phyloP scores from a whole-genome alignment of 768 basidiomycete genomes.

The Rhizopogon vinicolor region DNA sequence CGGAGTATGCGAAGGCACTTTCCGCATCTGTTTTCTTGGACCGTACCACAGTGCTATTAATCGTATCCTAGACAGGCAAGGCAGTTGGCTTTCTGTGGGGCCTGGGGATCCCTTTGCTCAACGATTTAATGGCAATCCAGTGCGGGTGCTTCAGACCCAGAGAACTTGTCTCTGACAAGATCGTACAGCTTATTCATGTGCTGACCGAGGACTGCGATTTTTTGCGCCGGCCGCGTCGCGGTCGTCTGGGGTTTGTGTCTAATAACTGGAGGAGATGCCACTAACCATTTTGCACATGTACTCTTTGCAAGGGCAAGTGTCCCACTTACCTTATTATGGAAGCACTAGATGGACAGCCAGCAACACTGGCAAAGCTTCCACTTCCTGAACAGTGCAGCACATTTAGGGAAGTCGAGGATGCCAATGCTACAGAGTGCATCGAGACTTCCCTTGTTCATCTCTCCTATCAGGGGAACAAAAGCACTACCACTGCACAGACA shows the following conservation, averaged over 20 bases:
- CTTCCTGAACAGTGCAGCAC: conserved; percentile 76
- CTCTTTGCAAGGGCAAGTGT: conserved; percentile 63
- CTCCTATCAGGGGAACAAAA: conserved; percentile 53
- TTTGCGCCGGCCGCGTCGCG: no score
- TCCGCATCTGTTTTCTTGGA: no score
- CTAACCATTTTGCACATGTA: conserved; percentile 70
- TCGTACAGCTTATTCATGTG: conserved; percentile 55
- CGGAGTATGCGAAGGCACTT: no score
- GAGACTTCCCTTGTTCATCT: conserved; percentile 68
- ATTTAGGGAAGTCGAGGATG: conserved; percentile 62
- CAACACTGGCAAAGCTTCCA: conserved; percentile 80
- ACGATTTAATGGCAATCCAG: no score
- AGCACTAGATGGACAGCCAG: conserved; percentile 63
- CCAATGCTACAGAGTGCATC: conserved; percentile 49
- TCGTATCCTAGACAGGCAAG: no score
- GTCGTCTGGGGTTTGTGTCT: no score
- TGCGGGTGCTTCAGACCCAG: conserved; percentile 46
- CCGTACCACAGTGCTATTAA: no score
- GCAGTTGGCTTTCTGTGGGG: no score
- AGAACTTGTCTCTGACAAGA: conserved; percentile 60
- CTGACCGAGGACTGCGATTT: conserved; percentile 64
- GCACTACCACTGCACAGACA: conserved; percentile 42
- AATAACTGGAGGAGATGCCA: conserved; percentile 74
- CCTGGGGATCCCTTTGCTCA: no score
- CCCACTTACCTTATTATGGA: background rate